Conservation (phyloP, 2,329 filamentous ascomycete species). For the Lojkania enalia region DNA sequence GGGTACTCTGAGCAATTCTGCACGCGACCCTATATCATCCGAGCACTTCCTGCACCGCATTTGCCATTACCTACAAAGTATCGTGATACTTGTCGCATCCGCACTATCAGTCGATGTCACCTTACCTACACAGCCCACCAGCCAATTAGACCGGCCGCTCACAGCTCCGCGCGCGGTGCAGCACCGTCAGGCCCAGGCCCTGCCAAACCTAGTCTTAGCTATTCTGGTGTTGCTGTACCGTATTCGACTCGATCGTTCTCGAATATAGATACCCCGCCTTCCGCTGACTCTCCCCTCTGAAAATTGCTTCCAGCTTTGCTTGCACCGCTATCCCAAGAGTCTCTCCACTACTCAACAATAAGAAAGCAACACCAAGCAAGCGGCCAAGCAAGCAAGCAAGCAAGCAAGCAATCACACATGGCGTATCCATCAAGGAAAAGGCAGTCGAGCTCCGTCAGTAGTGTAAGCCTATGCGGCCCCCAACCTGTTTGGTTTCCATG, state of each 20-base stretch:
- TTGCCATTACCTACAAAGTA: slow-evolving; percentile 10
- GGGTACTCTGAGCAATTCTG: background rate
- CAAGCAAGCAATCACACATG: slow-evolving; percentile 9
- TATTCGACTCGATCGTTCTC: background rate
- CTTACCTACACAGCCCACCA: slow-evolving; percentile 16
- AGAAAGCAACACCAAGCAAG: too few species aligned
- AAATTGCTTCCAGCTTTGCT: too few species aligned
- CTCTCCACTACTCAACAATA: too few species aligned
- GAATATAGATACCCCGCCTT: background rate
- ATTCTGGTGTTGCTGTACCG: background rate
- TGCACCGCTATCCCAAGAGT: too few species aligned
- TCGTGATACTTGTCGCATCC: slow-evolving; percentile 8
- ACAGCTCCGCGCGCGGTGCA: slow-evolving; percentile 6
- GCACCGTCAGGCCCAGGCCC: too few species aligned
- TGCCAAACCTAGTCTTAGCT: too few species aligned
- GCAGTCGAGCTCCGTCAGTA: background rate
- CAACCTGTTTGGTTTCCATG: background rate
- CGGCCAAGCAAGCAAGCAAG: too few species aligned
- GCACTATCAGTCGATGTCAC: slow-evolving; percentile 14
- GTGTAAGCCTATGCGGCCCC: slow-evolving; percentile 4
- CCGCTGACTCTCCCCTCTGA: too few species aligned
- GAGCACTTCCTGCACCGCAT: background rate
- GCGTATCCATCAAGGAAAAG: slow-evolving; percentile 23
- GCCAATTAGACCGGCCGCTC: slow-evolving; percentile 7
- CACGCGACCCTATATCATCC: slow-evolving; percentile 5